Evolutionary conservation across 1,284 basidiomycete genomes (phyloP).

Genomic region (Ceraceosorus bombacis): DNA sequence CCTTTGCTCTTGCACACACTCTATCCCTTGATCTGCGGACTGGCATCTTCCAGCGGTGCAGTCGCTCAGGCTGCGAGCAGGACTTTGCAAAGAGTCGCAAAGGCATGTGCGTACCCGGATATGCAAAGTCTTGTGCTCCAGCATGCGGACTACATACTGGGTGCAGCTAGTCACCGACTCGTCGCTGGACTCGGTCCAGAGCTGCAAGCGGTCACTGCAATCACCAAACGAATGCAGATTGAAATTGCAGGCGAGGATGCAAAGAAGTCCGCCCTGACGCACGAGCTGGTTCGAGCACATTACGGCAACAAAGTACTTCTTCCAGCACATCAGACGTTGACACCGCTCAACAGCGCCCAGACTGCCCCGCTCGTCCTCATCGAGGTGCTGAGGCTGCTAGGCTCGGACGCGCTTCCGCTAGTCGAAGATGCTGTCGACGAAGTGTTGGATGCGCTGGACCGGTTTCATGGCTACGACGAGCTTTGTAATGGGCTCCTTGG

Average conservation of each 20-base stretch:
- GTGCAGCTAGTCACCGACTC: conserved; percentile 33
- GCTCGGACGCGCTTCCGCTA: conserved; percentile 34
- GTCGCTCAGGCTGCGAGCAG: conserved; percentile 14
- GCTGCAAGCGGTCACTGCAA: background rate
- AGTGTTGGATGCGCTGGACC: conserved; percentile 42
- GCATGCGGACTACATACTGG: conserved; percentile 43
- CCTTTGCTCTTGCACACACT: conserved; percentile 24
- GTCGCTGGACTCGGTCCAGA: conserved; percentile 15
- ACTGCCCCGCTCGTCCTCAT: conserved; percentile 44
- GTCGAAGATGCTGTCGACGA: conserved; percentile 47
- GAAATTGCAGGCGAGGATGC: background rate
- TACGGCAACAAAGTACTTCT: no score
- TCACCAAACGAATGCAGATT: no score
- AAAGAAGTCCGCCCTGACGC: no score
- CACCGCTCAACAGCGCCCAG: conserved; percentile 31
- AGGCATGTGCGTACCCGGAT: conserved; percentile 33
- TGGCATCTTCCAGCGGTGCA: conserved; percentile 17
- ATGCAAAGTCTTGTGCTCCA: conserved; percentile 32
- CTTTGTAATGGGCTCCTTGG: conserved; percentile 33
- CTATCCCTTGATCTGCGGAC: conserved; percentile 36
- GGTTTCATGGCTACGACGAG: conserved; percentile 34
- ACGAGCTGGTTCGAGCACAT: no score
- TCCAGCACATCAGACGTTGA: conserved; percentile 5
- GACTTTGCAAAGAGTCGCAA: conserved; percentile 25
- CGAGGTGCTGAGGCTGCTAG: conserved; percentile 40